Conservation (phyloP, 257 asterid genomes). For the Rauvolfia tetraphylla region DNA sequence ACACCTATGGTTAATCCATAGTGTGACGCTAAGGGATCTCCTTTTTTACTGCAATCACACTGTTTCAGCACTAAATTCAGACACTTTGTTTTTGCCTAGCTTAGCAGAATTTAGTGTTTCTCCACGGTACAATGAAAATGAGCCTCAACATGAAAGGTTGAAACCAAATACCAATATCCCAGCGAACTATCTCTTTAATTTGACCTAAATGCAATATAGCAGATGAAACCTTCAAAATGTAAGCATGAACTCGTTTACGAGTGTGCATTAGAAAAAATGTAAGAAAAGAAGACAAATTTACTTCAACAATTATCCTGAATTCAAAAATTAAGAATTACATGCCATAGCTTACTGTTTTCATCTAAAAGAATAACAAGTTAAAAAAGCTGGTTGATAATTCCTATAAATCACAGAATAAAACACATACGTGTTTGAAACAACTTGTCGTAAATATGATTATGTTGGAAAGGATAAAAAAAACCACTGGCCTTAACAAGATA, state of each 20-base stretch:
- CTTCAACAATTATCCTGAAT: neutral
- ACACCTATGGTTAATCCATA: too few relatives aligned
- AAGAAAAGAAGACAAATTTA: neutral
- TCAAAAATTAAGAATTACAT: neutral
- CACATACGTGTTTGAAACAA: too few relatives aligned
- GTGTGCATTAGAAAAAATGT: neutral
- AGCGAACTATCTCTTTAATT: neutral
- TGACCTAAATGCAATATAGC: neutral
- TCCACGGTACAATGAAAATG: neutral
- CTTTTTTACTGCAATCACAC: too few relatives aligned
- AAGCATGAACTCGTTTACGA: neutral
- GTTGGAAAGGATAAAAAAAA: neutral
- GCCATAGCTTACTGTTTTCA: neutral
- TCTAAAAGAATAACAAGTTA: neutral
- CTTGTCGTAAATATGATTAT: too few relatives aligned
- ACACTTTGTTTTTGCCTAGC: too few relatives aligned
- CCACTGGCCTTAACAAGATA: neutral
- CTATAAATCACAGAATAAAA: too few relatives aligned
- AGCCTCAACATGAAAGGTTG: neutral
- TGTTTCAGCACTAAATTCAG: too few relatives aligned
- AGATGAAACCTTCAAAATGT: neutral
- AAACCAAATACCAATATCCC: neutral
- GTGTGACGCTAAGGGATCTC: too few relatives aligned
- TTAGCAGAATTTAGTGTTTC: too few relatives aligned
- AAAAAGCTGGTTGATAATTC: too few relatives aligned